Evolutionary conservation across 768 basidiomycete species (phyloP), one percentile per base, ranked within the genome.

Genomic region (Boletus vinaceobasis): DNA sequence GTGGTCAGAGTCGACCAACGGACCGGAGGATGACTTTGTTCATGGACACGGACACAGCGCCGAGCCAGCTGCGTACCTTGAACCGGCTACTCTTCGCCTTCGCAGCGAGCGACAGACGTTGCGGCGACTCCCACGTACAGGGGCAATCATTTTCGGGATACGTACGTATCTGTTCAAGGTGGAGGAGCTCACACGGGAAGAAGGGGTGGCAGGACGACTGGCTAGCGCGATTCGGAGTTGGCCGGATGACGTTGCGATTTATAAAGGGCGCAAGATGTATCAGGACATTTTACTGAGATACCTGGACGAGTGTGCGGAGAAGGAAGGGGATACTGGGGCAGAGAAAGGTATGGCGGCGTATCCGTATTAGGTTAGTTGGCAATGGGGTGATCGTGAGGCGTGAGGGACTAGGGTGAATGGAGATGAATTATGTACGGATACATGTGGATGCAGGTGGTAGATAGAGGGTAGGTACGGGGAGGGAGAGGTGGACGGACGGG

Each of bases 101-200:
- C 76, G 88, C 23, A 76, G 77, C 26, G 87, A 88, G 64, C 74
- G 87, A 23, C 87, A 88, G 72, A 84, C 82, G 32, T 70, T 89
- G 54, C 74, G 86, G 38, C 74, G 87, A 29, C 76, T 90, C 49
- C 83, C 83, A 11, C 71, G 75, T 4, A 82, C 80, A 39, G 86
- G 87, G 11, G 85, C 80, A 2, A 76, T 88, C 36, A 69, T 85
- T 38, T 90, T 90, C 67, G 85, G 83, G 49, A 85, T 88, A 62
- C 76, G 87, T 37, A 84, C 83, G 45, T 87, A 88, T 70, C 48
- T 84, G 51, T 78, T 77, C 39, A 80, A 80, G 21, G 66, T 87
- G 35, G 76, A 74, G 23, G 77, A 79, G 37, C 67, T 89, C 1
- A 73, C 62, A 14, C 61, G 70, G 49, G 88, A 88, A 65, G 72